Evolutionary conservation across 306 rosid genomes (phyloP), one percentile per base, ranked within the genome.

Genomic region (Trifolium dubium): DNA sequence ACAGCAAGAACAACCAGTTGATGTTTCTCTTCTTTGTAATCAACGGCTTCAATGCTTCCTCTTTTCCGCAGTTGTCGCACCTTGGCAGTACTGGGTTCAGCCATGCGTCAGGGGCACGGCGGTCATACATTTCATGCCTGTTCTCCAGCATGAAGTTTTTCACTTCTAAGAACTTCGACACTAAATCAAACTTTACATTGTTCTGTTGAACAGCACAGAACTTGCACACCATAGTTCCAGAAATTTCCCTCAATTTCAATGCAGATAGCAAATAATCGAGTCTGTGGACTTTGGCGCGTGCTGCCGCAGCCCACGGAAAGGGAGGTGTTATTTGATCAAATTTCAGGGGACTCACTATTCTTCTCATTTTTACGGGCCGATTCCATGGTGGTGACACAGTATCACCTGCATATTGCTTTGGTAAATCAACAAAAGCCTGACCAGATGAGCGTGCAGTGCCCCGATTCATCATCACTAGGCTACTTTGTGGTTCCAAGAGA

Each of bases 1-100:
- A 18, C 4, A 90, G 54, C 87, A 90, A 72, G 71, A 88, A 90
- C 40, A 90, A 18, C 92, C 89, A 88, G 8, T 90, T 90, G 29
- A 77, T 81, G 5, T 2, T 2, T 59, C 28, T 64, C 54, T 82
- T 80, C 28, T 76, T 51, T 28, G 0, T 34, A 2, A 86, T 31
- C 0, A 85, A n/a, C 7, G 89, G 91, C 23, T n/a, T n/a, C n/a
- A n/a, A n/a, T n/a, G n/a, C n/a, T n/a, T 28, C 44, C 12, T n/a
- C n/a, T n/a, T 6, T 13, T 1, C 37, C 19, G 2, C 70, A 65
- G 5, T 12, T 35, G 4, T 17, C 10, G 2, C 69, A 40, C 9
- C 15, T 18, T 17, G 69, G 69, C n/a, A 40, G 1, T 34, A 39
- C 17, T 0, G 53, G 69, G 7, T 40, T 40, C 69, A 6, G 5